Percentiles rank a stretch among this genome's conserved stretches.
Evolutionary conservation across 2,329 filamentous ascomycete genomes (phyloP).

Genomic region (Trichocomaceae sp.): DNA sequence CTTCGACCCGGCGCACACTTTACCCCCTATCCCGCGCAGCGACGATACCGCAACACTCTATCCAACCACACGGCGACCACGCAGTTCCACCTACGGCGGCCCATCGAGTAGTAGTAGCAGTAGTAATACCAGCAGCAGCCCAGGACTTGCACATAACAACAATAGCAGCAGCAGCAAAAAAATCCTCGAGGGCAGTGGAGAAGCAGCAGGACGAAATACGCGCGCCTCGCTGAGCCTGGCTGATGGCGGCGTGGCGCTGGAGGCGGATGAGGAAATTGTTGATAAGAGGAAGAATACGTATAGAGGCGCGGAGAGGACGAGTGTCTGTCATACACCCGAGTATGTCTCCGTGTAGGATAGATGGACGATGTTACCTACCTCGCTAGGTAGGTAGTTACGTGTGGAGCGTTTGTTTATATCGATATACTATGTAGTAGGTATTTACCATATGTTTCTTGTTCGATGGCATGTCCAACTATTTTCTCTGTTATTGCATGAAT

Average conservation of each 20-base stretch:
- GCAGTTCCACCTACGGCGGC: constrained; percentile 28
- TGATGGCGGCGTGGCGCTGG: constrained; percentile 9
- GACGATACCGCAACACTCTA: constrained; percentile 31
- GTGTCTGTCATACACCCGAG: constrained; percentile 13
- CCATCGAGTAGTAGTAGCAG: neutral
- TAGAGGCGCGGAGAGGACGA: constrained; percentile 27
- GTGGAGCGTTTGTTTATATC: neutral
- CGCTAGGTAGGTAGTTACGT: too few relatives aligned
- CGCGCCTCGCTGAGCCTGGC: constrained; percentile 23
- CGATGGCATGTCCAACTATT: neutral
- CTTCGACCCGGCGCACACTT: constrained; percentile 18
- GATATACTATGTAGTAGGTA: neutral
- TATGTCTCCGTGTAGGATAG: neutral
- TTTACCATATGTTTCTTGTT: neutral
- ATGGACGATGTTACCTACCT: neutral
- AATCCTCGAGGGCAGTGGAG: neutral
- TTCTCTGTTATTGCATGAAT: too few relatives aligned
- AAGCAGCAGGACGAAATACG: neutral
- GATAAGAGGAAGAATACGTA: constrained; percentile 23
- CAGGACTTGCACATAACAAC: neutral
- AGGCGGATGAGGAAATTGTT: constrained; percentile 14
- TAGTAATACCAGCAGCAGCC: neutral
- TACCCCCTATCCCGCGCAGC: constrained; percentile 22
- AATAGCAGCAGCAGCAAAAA: too few relatives aligned
- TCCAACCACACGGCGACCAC: constrained; percentile 28